Evolutionary conservation across 2,329 filamentous ascomycete genomes (phyloP).

Genomic region (Curvularia lunata): DNA sequence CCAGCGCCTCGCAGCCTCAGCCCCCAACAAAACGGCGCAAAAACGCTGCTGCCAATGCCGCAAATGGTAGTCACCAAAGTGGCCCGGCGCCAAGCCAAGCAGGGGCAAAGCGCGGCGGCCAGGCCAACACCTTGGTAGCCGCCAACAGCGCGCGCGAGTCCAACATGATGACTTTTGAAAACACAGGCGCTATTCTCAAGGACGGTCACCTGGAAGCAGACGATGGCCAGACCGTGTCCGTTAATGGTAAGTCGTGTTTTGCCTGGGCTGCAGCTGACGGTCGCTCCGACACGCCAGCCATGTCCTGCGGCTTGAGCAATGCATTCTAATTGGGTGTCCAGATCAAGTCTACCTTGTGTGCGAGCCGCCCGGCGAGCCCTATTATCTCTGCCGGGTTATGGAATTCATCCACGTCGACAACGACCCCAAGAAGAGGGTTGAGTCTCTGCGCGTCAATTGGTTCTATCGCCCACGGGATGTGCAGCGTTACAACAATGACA

Average conservation of each 20-base stretch:
- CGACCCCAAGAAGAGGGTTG: constrained; percentile 72
- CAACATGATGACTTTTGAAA: constrained; percentile 89
- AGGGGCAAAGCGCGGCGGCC: constrained; percentile 39
- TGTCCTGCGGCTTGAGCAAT: constrained; percentile 31
- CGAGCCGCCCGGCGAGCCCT: constrained; percentile 96
- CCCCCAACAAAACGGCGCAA: constrained; percentile 78
- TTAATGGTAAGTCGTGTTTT: constrained; percentile 72
- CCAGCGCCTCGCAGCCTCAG: constrained; percentile 45
- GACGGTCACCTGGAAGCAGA: constrained; percentile 84
- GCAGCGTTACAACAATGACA: constrained; percentile 88
- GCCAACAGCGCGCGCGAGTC: constrained; percentile 63
- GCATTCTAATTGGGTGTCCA: constrained; percentile 53
- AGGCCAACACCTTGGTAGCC: constrained; percentile 45
- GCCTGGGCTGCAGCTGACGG: constrained; percentile 29
- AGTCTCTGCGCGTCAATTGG: constrained; percentile 94
- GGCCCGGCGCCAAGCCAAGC: constrained; percentile 51
- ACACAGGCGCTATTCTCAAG: constrained; percentile 70
- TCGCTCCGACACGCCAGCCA: constrained; percentile 40
- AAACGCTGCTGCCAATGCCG: constrained; percentile 59
- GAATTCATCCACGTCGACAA: constrained; percentile 86
- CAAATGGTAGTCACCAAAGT: constrained; percentile 46
- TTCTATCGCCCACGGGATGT: constrained; percentile 97
- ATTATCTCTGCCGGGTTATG: constrained; percentile 98
- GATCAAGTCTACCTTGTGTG: constrained; percentile 95
- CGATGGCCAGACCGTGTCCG: constrained; percentile 80